Conservation (phyloP, 495 filamentous ascomycete genomes). For the Copromyces sp. region DNA sequence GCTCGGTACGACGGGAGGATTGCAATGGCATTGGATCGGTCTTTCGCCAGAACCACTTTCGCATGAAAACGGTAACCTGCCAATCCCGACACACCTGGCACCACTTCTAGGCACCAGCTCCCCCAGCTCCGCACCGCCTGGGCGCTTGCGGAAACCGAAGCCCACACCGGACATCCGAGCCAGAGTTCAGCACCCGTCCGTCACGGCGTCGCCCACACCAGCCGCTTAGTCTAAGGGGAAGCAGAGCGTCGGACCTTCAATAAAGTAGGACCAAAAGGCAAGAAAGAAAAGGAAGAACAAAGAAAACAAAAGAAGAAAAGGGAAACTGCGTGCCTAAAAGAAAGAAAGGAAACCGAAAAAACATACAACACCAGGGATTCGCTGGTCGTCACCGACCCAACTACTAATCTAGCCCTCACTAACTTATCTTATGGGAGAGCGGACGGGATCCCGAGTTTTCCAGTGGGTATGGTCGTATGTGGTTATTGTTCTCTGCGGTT, state of each 20-base stretch:
- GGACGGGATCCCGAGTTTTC: constrained; percentile 42
- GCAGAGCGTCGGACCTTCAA: too few relatives aligned
- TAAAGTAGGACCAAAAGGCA: too few relatives aligned
- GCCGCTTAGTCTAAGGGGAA: neutral
- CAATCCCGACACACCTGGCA: neutral
- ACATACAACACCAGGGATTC: constrained; percentile 21
- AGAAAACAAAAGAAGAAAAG: neutral
- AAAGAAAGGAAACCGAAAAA: neutral
- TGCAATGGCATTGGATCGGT: neutral
- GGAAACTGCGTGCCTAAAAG: neutral
- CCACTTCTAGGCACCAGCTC: neutral
- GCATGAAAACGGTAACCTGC: neutral
- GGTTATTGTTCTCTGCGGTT: neutral
- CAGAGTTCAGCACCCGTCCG: neutral
- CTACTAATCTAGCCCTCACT: constrained; percentile 28
- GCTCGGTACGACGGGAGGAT: too few relatives aligned
- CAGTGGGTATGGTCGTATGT: neutral
- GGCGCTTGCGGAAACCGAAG: neutral
- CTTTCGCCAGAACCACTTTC: neutral
- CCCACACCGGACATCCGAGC: neutral
- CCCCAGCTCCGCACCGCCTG: neutral
- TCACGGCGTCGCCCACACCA: neutral
- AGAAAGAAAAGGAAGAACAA: too few relatives aligned
- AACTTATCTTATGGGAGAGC: constrained; percentile 39
- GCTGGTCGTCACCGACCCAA: constrained; percentile 38